A percentile compares a stretch with the other conserved stretches of the same genome.
Conservation (phyloP, 805 yeast species). For the Candida vartiovaarae region DNA sequence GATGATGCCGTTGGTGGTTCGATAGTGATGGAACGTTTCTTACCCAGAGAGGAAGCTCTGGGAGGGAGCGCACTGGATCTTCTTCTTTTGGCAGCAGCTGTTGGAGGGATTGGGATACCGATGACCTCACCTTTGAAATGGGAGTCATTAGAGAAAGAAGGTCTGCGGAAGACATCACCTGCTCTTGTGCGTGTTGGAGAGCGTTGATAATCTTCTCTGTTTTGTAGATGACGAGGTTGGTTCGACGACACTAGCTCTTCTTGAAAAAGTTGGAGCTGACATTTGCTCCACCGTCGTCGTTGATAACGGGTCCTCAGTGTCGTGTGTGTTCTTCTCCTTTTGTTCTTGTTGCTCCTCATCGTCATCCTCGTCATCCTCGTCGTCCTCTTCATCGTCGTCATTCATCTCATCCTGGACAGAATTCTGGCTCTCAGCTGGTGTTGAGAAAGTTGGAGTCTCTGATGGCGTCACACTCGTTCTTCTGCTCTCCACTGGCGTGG, state of each 20-base stretch:
- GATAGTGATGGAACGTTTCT: slow-evolving; percentile 5
- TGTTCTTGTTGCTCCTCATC: slow-evolving; percentile 4
- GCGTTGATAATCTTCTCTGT: slow-evolving; percentile 34
- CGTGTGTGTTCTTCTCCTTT: background rate
- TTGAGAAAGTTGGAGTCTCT: background rate
- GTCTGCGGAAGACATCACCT: slow-evolving; percentile 27
- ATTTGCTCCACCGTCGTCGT: background rate
- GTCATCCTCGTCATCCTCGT: slow-evolving; percentile 9
- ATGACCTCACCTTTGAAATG: slow-evolving; percentile 19
- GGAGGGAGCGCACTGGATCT: slow-evolving; percentile 4
- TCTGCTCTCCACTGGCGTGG: slow-evolving; percentile 22
- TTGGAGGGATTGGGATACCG: slow-evolving; percentile 19
- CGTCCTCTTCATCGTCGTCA: slow-evolving; percentile 12
- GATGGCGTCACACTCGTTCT: slow-evolving; percentile 17
- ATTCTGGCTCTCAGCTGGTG: slow-evolving; percentile 8
- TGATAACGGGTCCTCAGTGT: background rate
- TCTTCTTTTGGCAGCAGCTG: slow-evolving; percentile 5
- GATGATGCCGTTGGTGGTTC: background rate
- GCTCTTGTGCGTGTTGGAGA: slow-evolving; percentile 27
- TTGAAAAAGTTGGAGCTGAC: slow-evolving; percentile 2
- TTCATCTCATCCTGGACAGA: slow-evolving; percentile 10
- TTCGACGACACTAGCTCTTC: slow-evolving; percentile 14
- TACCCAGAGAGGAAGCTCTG: background rate
- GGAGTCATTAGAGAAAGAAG: slow-evolving; percentile 8
- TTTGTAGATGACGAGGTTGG: slow-evolving; percentile 15